phyloP scores from a whole-genome alignment of 371 early-diverging fungal genomes.

The Mortierella sp. region DNA sequence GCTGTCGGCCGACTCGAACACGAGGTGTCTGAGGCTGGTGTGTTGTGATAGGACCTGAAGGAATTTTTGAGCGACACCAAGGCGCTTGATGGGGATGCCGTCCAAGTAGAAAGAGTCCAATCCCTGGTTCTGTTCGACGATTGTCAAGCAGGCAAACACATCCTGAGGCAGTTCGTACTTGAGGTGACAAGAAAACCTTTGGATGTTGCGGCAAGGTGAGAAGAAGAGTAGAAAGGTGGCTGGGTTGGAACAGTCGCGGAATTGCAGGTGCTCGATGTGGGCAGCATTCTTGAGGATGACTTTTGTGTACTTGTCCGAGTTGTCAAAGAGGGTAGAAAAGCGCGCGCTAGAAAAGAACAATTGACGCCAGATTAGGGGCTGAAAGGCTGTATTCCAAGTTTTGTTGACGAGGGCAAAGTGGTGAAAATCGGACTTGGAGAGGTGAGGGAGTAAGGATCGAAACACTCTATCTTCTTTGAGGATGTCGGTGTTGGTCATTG shows the following conservation, averaged over 20 bases:
- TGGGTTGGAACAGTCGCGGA: background rate
- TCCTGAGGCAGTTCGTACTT: background rate
- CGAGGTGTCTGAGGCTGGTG: background rate
- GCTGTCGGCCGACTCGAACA: background rate
- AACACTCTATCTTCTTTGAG: background rate
- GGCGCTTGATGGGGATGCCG: background rate
- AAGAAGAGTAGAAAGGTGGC: constrained; percentile 23
- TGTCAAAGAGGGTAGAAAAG: constrained; percentile 20
- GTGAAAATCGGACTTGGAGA: background rate
- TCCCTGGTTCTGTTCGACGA: background rate
- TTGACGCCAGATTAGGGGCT: constrained; percentile 23
- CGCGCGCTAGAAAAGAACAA: background rate
- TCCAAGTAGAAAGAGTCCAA: background rate
- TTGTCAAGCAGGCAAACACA: background rate
- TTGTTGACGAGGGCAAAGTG: constrained; percentile 11
- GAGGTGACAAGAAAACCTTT: background rate
- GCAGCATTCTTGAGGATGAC: constrained; percentile 24
- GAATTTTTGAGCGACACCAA: background rate
- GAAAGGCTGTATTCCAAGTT: constrained; percentile 15
- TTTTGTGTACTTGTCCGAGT: constrained; percentile 8
- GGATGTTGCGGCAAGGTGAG: constrained; percentile 18
- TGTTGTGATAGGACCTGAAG: background rate
- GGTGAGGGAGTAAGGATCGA: constrained; percentile 11
- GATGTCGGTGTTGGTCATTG: background rate
- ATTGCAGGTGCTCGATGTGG: constrained; percentile 18